Evolutionary conservation across 1,139 yeast genomes (phyloP).

Genomic region (Hansenula lynferdii): DNA sequence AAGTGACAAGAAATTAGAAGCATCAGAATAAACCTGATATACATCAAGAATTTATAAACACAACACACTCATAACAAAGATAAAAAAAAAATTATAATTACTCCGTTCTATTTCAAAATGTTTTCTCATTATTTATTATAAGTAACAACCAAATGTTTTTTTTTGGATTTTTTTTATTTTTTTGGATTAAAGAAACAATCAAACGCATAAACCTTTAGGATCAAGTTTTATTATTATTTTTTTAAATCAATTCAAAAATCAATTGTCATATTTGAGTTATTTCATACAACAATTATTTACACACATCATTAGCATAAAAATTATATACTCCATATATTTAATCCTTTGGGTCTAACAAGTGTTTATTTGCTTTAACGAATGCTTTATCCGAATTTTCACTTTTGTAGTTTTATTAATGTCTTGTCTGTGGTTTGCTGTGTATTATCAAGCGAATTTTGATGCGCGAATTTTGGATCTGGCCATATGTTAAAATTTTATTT

Average conservation of each 20-base stretch:
- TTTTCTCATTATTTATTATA: conserved; percentile 3
- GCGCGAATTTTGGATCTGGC: not conserved
- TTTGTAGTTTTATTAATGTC: not conserved
- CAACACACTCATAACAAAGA: not conserved
- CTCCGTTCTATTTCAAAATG: not conserved
- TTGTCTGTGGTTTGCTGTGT: too few species aligned
- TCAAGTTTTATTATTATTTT: too few species aligned
- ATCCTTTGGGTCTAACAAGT: too few species aligned
- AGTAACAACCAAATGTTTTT: not conserved
- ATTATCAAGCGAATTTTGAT: too few species aligned
- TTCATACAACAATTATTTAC: conserved; percentile 1
- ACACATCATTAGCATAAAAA: conserved; percentile 1
- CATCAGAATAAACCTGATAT: not conserved
- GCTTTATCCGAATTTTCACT: too few species aligned
- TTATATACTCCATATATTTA: too few species aligned
- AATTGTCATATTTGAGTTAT: too few species aligned
- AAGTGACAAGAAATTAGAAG: not conserved
- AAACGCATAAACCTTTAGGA: not conserved
- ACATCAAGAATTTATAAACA: not conserved
- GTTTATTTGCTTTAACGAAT: too few species aligned
- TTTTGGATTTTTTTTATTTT: not conserved
- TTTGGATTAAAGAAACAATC: not conserved
- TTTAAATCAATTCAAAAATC: too few species aligned
- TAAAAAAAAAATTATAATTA: not conserved
- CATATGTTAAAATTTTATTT: not conserved